Percentiles rank a stretch among this genome's conserved stretches.
Evolutionary conservation across 208 protist genomes (phyloP).

Genomic region (Spongospora subterranea): DNA sequence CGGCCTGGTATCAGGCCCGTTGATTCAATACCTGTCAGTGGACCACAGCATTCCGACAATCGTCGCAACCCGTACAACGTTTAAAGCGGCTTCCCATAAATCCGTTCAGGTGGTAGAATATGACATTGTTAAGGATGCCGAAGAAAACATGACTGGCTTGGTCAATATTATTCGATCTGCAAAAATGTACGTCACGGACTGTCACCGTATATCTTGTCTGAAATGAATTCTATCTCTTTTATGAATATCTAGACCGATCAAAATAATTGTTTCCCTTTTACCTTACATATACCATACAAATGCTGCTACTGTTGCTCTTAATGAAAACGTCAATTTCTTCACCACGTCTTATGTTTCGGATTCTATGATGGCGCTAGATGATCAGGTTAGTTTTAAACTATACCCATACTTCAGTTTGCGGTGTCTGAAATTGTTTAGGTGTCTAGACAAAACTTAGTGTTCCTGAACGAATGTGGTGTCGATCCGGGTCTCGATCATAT

Average conservation of each 20-base stretch:
- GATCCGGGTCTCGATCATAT: slow-evolving; percentile 64
- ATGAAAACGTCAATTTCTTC: slow-evolving; percentile 29
- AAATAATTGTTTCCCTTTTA: not conserved
- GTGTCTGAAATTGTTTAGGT: not conserved
- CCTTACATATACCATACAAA: not conserved
- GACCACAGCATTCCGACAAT: not conserved
- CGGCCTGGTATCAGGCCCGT: not conserved
- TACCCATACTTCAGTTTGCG: not conserved
- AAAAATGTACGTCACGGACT: not conserved
- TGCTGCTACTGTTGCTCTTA: not conserved
- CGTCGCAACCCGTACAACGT: not conserved
- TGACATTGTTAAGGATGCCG: not conserved
- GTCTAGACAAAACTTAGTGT: not conserved
- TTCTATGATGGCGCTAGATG: slow-evolving; percentile 36
- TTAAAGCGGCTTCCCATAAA: not conserved
- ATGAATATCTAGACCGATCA: not conserved
- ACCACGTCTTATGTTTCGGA: slow-evolving; percentile 59
- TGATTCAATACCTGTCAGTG: not conserved
- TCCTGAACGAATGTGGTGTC: slow-evolving; percentile 62
- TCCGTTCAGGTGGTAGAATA: not conserved
- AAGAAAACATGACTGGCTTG: not conserved
- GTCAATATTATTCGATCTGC: not conserved
- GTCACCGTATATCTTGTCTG: not conserved
- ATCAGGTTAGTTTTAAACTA: not conserved
- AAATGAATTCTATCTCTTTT: not conserved